Conservation (phyloP, 352 stramenopile species). For the Phytophthora sansomeana region DNA sequence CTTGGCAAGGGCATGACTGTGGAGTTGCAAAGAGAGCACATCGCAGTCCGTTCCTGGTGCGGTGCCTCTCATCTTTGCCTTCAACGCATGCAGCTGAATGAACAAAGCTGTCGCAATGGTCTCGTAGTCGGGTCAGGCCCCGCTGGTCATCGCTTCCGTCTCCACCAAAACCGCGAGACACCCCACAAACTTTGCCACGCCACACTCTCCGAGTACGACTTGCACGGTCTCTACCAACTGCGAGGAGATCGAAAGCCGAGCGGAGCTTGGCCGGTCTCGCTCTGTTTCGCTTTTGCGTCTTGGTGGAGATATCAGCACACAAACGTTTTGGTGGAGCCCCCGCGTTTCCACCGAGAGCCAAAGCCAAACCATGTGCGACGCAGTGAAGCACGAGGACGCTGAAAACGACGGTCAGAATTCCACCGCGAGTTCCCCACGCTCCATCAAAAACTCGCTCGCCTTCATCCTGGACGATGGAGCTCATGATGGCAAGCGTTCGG, state of each 20-base stretch:
- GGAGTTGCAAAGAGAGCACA: neutral
- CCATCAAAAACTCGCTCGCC: constrained; percentile 48
- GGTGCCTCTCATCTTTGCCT: constrained; percentile 23
- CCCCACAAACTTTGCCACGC: constrained; percentile 16
- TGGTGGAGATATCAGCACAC: constrained; percentile 34
- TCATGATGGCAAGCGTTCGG: constrained; percentile 4
- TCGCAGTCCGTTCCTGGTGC: neutral
- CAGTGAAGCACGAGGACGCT: constrained; percentile 12
- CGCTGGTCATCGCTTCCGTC: constrained; percentile 19
- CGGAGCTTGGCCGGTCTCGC: constrained; percentile 13
- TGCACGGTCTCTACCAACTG: constrained; percentile 35
- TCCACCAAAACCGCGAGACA: constrained; percentile 36
- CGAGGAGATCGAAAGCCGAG: neutral
- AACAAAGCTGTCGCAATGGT: constrained; percentile 20
- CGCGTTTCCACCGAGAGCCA: constrained; percentile 16
- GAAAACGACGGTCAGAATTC: constrained; percentile 20
- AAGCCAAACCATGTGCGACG: constrained; percentile 16
- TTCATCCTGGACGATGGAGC: constrained; percentile 46
- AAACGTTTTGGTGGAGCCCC: constrained; percentile 28
- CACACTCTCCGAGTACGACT: constrained; percentile 6
- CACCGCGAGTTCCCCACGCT: constrained; percentile 22
- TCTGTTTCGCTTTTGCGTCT: constrained; percentile 39
- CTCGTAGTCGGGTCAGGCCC: constrained; percentile 9
- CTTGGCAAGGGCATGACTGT: constrained; percentile 11
- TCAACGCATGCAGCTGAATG: constrained; percentile 30